Percentiles rank a stretch among this genome's conserved stretches.
These are phyloP conservation scores for Vitis hybrid DNA, from an alignment of 177 flowering plant genomes.

Conservation along the genomic window DNA sequence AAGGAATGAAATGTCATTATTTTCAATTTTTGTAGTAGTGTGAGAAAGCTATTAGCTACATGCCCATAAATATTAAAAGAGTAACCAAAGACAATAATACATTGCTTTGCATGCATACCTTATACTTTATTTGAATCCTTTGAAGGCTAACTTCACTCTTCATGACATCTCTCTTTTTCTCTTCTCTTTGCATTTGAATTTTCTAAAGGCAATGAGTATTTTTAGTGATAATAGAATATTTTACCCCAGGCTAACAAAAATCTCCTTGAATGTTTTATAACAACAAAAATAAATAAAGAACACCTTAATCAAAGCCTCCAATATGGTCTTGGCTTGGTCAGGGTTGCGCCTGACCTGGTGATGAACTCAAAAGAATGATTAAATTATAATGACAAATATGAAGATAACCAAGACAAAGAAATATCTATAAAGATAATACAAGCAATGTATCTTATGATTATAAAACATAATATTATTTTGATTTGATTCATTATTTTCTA, in stretches of 20 bases:
- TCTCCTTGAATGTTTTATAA: not conserved
- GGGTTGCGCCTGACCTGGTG: constrained; percentile 88
- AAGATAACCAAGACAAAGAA: too few relatives aligned
- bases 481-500: too few relatives aligned
- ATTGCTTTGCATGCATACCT: constrained; percentile 35
- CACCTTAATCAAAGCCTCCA: constrained; percentile 79
- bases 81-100: not conserved
- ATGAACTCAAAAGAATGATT: not conserved
- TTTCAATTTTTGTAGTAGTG: too few relatives aligned
- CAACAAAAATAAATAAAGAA: not conserved
- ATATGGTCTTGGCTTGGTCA: constrained; percentile 83
- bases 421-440: too few relatives aligned
- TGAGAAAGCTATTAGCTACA: not conserved
- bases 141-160: constrained; percentile 60
- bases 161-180: constrained; percentile 90
- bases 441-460: too few relatives aligned
- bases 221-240: not conserved
- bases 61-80: not conserved
- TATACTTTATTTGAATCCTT: constrained; percentile 69
- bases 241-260: not conserved
- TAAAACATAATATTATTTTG: too few relatives aligned
- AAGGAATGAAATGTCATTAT: too few relatives aligned
- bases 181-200: constrained; percentile 76
- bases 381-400: not conserved
- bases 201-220: constrained; percentile 11